A percentile compares a stretch with the other conserved stretches of the same genome.
Conservation (phyloP, 345 rosid genomes). For the Euclidium syriacum region DNA sequence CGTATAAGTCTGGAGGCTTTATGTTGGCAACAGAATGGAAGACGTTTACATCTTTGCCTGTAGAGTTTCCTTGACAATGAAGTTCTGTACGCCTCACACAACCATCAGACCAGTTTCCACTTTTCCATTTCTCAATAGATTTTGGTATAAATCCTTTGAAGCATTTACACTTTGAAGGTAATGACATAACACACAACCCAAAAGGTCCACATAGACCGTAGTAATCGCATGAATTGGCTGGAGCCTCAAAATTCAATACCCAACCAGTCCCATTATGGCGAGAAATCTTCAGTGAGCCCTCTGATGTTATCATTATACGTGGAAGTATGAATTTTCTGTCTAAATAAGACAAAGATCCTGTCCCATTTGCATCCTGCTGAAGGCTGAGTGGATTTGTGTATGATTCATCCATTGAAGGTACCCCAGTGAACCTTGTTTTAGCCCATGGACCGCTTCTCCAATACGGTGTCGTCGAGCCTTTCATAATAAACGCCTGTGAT, state of each 20-base stretch:
- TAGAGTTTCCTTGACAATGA: not conserved
- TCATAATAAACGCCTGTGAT: too few relatives aligned
- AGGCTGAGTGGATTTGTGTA: not conserved
- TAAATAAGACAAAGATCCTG: not conserved
- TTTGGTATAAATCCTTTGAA: conserved; percentile 13
- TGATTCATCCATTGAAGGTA: not conserved
- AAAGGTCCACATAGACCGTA: conserved; percentile 20
- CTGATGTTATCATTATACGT: not conserved
- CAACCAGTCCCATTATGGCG: not conserved
- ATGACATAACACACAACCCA: conserved; percentile 5
- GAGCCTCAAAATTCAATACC: not conserved
- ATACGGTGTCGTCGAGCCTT: too few relatives aligned
- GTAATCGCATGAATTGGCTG: not conserved
- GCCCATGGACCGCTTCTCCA: conserved; percentile 36
- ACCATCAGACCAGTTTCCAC: conserved; percentile 14
- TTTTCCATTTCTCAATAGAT: not conserved
- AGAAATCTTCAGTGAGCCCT: not conserved
- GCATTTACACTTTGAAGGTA: conserved; percentile 5
- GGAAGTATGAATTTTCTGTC: not conserved
- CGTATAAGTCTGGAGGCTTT: conserved; percentile 13
- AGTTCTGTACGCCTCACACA: conserved; percentile 6
- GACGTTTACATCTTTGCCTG: not conserved
- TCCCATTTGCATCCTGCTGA: conserved; percentile 7
- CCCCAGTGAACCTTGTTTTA: conserved; percentile 23
- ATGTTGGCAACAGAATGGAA: not conserved